phyloP scores from a whole-genome alignment of 75 land plant genomes.

The Picea glauca region DNA sequence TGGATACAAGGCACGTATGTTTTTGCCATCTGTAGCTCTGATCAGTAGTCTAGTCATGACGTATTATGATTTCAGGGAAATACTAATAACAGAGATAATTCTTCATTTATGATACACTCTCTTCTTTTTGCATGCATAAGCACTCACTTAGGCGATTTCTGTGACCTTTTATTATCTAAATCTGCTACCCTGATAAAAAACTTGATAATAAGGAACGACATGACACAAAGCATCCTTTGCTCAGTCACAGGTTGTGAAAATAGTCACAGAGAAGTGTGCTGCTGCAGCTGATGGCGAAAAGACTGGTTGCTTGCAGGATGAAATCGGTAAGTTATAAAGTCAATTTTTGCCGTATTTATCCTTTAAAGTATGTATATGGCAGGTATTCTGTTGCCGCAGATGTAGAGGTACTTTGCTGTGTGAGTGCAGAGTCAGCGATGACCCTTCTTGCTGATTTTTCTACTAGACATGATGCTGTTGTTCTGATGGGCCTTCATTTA shows the following conservation, averaged over 20 bases:
- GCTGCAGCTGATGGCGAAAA: constrained; percentile 8
- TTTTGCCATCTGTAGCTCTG: neutral
- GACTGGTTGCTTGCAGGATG: constrained; percentile 9
- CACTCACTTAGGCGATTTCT: neutral
- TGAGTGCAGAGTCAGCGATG: constrained; percentile 14
- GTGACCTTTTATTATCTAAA: neutral
- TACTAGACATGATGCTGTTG: constrained; percentile 14
- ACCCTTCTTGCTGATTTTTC: constrained; percentile 21
- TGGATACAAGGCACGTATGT: neutral
- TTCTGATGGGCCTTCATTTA: constrained; percentile 14
- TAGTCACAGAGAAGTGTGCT: neutral
- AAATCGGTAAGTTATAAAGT: constrained; percentile 12
- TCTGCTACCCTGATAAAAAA: neutral
- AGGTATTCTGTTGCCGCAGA: neutral
- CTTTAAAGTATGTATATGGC: neutral
- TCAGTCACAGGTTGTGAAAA: constrained; percentile 13
- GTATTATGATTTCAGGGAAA: neutral
- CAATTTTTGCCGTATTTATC: neutral
- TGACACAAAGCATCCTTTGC: neutral
- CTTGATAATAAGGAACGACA: no score
- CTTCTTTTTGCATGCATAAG: neutral
- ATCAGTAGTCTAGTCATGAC: neutral
- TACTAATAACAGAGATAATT: neutral
- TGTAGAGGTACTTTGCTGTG: neutral
- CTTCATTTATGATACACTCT: neutral